Evolutionary conservation across 1,139 yeast genomes (phyloP).

Genomic region (Lodderomyces pseudojiufengensis): DNA sequence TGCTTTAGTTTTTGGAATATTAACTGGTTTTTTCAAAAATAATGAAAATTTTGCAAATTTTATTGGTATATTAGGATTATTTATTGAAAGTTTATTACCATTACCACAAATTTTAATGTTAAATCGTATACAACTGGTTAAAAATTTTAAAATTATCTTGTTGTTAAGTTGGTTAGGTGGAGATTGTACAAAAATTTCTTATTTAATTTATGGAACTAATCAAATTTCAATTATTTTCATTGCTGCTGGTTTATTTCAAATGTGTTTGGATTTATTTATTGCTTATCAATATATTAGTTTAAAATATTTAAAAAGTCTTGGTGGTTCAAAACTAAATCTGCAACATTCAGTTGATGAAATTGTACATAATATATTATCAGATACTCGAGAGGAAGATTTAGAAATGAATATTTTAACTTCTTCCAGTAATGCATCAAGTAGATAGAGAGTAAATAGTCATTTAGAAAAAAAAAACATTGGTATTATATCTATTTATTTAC

Average conservation of each 20-base stretch:
- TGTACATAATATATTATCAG: conserved; percentile 6
- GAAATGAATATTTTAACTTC: conserved; percentile 3
- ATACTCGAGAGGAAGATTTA: conserved; percentile 3
- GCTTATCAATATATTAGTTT: conserved; percentile 72
- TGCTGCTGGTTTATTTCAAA: conserved; percentile 78
- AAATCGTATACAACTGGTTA: conserved; percentile 63
- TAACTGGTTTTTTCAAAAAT: conserved; percentile 45
- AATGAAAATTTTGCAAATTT: conserved; percentile 47
- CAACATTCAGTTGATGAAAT: conserved; percentile 11
- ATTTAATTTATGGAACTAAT: conserved; percentile 67
- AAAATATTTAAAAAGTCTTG: conserved; percentile 13
- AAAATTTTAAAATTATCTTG: conserved; percentile 74
- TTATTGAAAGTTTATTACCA: conserved; percentile 80
- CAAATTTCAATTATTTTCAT: conserved; percentile 67
- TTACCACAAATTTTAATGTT: conserved; percentile 80
- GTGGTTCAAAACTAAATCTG: background rate
- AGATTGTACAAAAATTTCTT: conserved; percentile 72
- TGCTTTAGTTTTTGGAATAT: conserved; percentile 30
- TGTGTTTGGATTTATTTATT: conserved; percentile 68
- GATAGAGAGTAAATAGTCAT: conserved; percentile 1
- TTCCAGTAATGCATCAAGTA: conserved; percentile 2
- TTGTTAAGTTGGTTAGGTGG: conserved; percentile 87
- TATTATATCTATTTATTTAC: background rate
- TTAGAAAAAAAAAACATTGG: background rate
- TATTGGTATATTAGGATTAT: conserved; percentile 69